Evolutionary conservation across 1,284 basidiomycete genomes (phyloP).

Genomic region (Microbotryum violaceum): DNA sequence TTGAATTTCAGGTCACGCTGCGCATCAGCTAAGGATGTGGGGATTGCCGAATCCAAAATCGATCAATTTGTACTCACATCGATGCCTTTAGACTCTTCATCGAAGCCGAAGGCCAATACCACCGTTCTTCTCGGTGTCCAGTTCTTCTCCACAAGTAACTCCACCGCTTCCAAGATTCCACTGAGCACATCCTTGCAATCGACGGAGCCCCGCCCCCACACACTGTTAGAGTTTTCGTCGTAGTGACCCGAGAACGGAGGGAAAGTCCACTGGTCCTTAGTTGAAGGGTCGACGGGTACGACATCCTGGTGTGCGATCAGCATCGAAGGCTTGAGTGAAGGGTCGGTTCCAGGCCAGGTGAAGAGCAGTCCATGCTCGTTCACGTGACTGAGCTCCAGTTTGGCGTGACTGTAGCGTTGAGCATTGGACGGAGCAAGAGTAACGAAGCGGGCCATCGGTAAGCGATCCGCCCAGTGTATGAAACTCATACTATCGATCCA

Average conservation of each 20-base stretch:
- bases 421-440: not conserved
- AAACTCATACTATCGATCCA: not conserved
- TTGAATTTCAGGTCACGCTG: too few species aligned
- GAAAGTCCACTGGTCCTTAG: slow-evolving; percentile 46
- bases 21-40: too few species aligned
- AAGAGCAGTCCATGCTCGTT: slow-evolving; percentile 45
- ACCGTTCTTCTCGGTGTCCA: slow-evolving; percentile 45
- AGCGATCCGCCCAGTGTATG: too few species aligned
- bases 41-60: too few species aligned
- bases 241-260: slow-evolving; percentile 47
- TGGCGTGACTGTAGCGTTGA: slow-evolving; percentile 33
- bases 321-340: slow-evolving; percentile 39
- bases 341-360: slow-evolving; percentile 44
- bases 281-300: slow-evolving; percentile 47
- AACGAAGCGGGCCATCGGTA: too few species aligned
- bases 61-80: slow-evolving; percentile 35
- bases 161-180: slow-evolving; percentile 45
- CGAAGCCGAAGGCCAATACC: slow-evolving; percentile 59
- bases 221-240: slow-evolving; percentile 41
- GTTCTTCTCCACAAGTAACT: slow-evolving; percentile 45
- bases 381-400: slow-evolving; percentile 41
- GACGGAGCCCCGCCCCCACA: slow-evolving; percentile 48
- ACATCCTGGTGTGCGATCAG: slow-evolving; percentile 43
- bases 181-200: slow-evolving; percentile 46
- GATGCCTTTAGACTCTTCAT: slow-evolving; percentile 55